phyloP scores from a whole-genome alignment of 768 basidiomycete species.

The Mycena floridula region DNA sequence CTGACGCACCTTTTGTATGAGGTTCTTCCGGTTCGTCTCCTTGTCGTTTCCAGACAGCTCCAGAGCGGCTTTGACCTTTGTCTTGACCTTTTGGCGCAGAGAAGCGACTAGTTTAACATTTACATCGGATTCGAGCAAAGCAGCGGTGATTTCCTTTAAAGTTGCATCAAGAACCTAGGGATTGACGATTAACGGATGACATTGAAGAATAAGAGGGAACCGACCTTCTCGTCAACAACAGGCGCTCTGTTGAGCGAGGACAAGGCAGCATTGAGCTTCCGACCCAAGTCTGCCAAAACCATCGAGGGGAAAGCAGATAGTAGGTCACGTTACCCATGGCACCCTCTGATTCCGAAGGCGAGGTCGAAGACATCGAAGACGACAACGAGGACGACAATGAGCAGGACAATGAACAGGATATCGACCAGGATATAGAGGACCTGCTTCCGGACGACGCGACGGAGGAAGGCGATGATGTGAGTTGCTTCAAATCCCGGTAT shows the following conservation, averaged over 20 bases:
- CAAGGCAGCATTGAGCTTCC: conserved; percentile 89
- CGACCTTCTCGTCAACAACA: conserved; percentile 87
- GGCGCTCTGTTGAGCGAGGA: conserved; percentile 83
- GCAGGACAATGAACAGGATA: conserved; percentile 41
- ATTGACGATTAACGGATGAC: conserved; percentile 4
- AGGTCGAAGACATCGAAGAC: conserved; percentile 55
- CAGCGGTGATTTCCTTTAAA: conserved; percentile 92
- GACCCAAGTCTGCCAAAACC: conserved; percentile 95
- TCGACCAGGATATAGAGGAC: conserved; percentile 57
- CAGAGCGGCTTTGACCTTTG: conserved; percentile 78
- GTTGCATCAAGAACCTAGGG: conserved; percentile 85
- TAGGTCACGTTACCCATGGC: conserved; percentile 14
- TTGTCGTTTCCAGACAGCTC: conserved; percentile 62
- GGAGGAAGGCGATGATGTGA: conserved; percentile 65
- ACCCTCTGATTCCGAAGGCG: conserved; percentile 58
- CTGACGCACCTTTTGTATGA: conserved; percentile 79
- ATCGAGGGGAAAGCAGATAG: conserved; percentile 38
- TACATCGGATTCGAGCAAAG: conserved; percentile 93
- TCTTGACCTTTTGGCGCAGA: conserved; percentile 83
- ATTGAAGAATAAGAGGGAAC: conserved; percentile 9
- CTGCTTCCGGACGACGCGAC: conserved; percentile 53
- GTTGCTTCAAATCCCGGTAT: conserved; percentile 19
- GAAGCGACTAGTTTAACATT: conserved; percentile 94
- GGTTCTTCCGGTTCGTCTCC: conserved; percentile 76
- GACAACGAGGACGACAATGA: conserved; percentile 53